These are phyloP conservation scores for Fomitopsis betulina DNA, from an alignment of 1,284 basidiomycete genomes.

Conservation along the genomic window DNA sequence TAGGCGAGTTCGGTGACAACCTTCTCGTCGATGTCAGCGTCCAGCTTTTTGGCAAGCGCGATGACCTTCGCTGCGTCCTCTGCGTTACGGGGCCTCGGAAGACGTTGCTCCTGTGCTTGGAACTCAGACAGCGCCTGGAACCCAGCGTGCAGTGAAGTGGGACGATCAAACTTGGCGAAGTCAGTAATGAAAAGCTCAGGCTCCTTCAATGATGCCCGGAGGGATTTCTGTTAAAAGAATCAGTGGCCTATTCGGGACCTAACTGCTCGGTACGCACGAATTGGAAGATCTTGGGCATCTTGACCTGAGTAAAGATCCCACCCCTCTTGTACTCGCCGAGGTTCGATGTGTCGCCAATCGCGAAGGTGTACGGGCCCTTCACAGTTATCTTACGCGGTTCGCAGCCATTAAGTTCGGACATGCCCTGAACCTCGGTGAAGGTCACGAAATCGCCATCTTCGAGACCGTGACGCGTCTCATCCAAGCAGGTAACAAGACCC, in stretches of 20 bases:
- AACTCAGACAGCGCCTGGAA: conserved; percentile 95
- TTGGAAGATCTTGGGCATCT: conserved; percentile 95
- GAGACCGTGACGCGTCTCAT: conserved; percentile 96
- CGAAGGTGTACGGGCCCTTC: conserved; percentile 96
- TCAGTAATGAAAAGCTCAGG: conserved; percentile 96
- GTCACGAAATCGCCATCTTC: conserved; percentile 98
- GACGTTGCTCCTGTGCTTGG: conserved; percentile 57
- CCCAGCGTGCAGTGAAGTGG: conserved; percentile 85
- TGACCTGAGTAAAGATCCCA: conserved; percentile 97
- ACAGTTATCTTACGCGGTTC: conserved; percentile 91
- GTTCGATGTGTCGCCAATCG: conserved; percentile 85
- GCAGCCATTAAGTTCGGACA: conserved; percentile 87
- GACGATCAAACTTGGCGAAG: conserved; percentile 97
- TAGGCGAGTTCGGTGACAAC: conserved; percentile 83
- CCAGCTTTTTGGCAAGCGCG: conserved; percentile 74
- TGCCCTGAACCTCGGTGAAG: conserved; percentile 96
- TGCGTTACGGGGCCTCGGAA: conserved; percentile 83
- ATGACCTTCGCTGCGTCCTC: conserved; percentile 78
- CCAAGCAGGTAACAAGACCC: conserved; percentile 92
- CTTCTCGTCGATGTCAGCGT: conserved; percentile 77
- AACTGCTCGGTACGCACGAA: conserved; percentile 60
- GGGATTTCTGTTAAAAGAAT: conserved; percentile 69
- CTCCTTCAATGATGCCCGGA: conserved; percentile 78
- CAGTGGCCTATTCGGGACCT: neutral
- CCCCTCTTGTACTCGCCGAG: conserved; percentile 82